These are phyloP conservation scores for Sophora flavescens DNA, from an alignment of 306 rosid genomes.

Conservation along the genomic window DNA sequence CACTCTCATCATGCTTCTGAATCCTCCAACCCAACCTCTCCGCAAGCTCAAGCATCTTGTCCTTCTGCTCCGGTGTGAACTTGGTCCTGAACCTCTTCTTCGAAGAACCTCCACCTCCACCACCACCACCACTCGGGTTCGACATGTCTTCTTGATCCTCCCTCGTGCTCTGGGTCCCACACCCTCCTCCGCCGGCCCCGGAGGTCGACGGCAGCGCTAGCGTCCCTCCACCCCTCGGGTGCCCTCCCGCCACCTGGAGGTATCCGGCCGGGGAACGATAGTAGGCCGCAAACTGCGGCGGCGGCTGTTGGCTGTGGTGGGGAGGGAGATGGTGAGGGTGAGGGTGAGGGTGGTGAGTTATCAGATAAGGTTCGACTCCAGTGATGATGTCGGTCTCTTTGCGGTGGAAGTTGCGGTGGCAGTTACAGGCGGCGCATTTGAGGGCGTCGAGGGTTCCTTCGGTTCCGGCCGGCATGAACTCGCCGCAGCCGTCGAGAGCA, in stretches of 20 bases:
- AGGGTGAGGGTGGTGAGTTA: slow-evolving; percentile 47
- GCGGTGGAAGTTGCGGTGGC: slow-evolving; percentile 98
- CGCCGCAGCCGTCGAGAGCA: slow-evolving; percentile 95
- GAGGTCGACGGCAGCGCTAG: slow-evolving; percentile 95
- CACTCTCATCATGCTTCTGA: slow-evolving; percentile 87
- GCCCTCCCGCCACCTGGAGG: slow-evolving; percentile 69
- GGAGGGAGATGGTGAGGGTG: slow-evolving; percentile 9
- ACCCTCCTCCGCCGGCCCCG: slow-evolving; percentile 65
- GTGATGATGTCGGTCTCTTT: slow-evolving; percentile 55
- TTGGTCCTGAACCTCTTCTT: slow-evolving; percentile 83
- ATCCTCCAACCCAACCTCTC: slow-evolving; percentile 91
- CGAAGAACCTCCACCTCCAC: slow-evolving; percentile 61
- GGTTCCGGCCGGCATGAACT: slow-evolving; percentile 77
- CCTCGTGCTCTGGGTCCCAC: slow-evolving; percentile 65
- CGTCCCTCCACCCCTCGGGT: slow-evolving; percentile 51
- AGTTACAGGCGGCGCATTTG: slow-evolving; percentile 95
- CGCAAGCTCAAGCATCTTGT: slow-evolving; percentile 83
- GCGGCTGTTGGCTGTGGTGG: slow-evolving; percentile 28
- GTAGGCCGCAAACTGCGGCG: slow-evolving; percentile 71
- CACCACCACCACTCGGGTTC: slow-evolving; percentile 74
- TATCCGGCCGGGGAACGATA: slow-evolving; percentile 84
- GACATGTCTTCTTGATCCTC: slow-evolving; percentile 89
- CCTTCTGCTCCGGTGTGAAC: slow-evolving; percentile 85
- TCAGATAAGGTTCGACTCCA: slow-evolving; percentile 50
- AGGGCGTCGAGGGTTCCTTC: slow-evolving; percentile 83